Percentiles rank a stretch among this genome's conserved stretches.
These are phyloP conservation scores for Exsudoporus frostii DNA, from an alignment of 768 basidiomycete genomes.

Conservation along the genomic window DNA sequence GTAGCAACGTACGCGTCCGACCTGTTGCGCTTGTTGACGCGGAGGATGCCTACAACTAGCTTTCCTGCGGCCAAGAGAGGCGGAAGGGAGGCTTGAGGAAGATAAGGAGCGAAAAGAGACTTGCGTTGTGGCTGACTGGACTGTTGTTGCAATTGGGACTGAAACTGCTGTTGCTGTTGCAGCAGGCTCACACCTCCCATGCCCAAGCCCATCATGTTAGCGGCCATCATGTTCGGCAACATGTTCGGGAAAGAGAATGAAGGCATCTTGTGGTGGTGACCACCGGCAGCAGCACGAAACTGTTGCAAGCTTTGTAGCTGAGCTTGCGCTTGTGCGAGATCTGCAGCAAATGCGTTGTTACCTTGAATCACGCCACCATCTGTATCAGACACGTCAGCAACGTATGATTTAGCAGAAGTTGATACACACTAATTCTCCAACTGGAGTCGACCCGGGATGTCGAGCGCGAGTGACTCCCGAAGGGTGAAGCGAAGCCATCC, in stretches of 20 bases:
- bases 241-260: slow-evolving; percentile 98
- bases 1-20: slow-evolving; percentile 99
- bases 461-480: slow-evolving; percentile 72
- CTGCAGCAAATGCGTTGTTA: slow-evolving; percentile 64
- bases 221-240: slow-evolving; percentile 96
- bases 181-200: slow-evolving; percentile 79
- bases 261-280: slow-evolving; percentile 94
- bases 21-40: slow-evolving; percentile 97
- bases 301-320: slow-evolving; percentile 95
- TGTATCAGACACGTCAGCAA: slow-evolving; percentile 28
- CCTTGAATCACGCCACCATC: slow-evolving; percentile 73
- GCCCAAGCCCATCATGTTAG: slow-evolving; percentile 91
- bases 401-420: not conserved
- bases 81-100: slow-evolving; percentile 95
- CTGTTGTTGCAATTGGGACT: slow-evolving; percentile 92
- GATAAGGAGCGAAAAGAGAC: slow-evolving; percentile 96
- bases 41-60: slow-evolving; percentile 92
- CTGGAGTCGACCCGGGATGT: slow-evolving; percentile 75
- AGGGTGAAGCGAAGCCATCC: slow-evolving; percentile 67
- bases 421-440: slow-evolving; percentile 82
- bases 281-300: slow-evolving; percentile 92
- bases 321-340: slow-evolving; percentile 95
- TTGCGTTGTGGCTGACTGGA: slow-evolving; percentile 92
- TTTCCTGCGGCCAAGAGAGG: slow-evolving; percentile 96
- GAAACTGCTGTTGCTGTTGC: slow-evolving; percentile 71